phyloP scores from a whole-genome alignment of 176 grass and related monocot genomes.

The Pontederia paniculata region DNA sequence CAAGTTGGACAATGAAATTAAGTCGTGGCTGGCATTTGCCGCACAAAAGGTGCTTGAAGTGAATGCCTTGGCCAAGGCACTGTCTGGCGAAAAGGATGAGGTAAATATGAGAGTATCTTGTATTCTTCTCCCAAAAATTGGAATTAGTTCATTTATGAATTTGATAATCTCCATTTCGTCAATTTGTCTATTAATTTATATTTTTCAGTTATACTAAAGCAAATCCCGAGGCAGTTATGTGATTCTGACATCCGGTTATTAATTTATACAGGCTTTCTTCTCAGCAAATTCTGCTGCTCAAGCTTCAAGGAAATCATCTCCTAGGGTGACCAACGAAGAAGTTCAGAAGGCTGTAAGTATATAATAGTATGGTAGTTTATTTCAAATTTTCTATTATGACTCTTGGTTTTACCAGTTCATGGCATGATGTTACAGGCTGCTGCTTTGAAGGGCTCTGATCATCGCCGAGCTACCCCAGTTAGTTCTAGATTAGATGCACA shows the following conservation, averaged over 20 bases:
- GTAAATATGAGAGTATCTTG: conserved; percentile 7
- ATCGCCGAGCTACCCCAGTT: conserved; percentile 70
- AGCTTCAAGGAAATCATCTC: conserved; percentile 71
- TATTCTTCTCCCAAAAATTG: too few species aligned
- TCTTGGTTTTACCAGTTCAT: not conserved
- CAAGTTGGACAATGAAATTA: conserved; percentile 82
- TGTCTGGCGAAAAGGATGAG: conserved; percentile 70
- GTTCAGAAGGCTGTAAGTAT: conserved; percentile 83
- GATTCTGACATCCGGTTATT: not conserved
- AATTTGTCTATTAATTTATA: conserved; percentile 6
- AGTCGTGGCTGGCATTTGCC: conserved; percentile 97
- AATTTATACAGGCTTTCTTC: conserved; percentile 59
- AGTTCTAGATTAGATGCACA: conserved; percentile 69
- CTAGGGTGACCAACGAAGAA: conserved; percentile 85
- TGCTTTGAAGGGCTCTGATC: conserved; percentile 85
- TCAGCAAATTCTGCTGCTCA: conserved; percentile 73
- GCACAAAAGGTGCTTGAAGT: conserved; percentile 98
- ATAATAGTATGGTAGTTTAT: conserved; percentile 11
- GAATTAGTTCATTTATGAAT: too few species aligned
- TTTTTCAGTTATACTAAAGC: not conserved
- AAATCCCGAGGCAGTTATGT: too few species aligned
- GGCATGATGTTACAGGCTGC: conserved; percentile 32
- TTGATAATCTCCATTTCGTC: too few species aligned
- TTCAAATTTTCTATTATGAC: not conserved
- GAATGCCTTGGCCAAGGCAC: conserved; percentile 83